Conservation (phyloP, 2,329 filamentous ascomycete genomes). For the Dothidotthia symphoricarpi region DNA sequence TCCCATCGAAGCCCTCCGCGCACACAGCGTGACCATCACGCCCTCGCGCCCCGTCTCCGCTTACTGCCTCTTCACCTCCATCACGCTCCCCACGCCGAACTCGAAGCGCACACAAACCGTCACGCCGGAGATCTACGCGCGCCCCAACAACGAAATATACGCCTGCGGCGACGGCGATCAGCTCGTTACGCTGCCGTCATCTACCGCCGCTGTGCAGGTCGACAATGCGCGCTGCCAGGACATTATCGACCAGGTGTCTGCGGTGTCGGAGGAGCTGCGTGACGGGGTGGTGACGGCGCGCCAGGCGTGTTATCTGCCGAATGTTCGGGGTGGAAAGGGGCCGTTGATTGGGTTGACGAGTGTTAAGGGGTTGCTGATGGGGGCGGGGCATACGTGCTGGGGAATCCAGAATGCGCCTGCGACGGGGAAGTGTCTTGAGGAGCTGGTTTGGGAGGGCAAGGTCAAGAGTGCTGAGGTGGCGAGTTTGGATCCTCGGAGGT, state of each 20-base stretch:
- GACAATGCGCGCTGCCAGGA: slow-evolving; percentile 80
- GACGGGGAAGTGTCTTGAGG: slow-evolving; percentile 56
- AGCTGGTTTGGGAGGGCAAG: slow-evolving; percentile 49
- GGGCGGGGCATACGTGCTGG: slow-evolving; percentile 94
- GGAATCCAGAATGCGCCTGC: slow-evolving; percentile 94
- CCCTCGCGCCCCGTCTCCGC: slow-evolving; percentile 62
- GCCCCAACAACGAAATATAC: slow-evolving; percentile 86
- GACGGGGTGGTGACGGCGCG: slow-evolving; percentile 62
- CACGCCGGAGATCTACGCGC: slow-evolving; percentile 89
- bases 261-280: slow-evolving; percentile 52
- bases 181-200: slow-evolving; percentile 69
- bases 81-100: slow-evolving; percentile 63
- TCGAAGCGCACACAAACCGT: slow-evolving; percentile 52
- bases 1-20: slow-evolving; percentile 60
- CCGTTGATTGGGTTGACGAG: slow-evolving; percentile 77
- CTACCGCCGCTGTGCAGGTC: slow-evolving; percentile 70
- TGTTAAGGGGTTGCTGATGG: slow-evolving; percentile 73
- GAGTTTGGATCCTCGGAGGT: slow-evolving; percentile 44
- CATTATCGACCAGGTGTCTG: slow-evolving; percentile 73
- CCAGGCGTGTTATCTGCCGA: slow-evolving; percentile 93
- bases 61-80: slow-evolving; percentile 83
- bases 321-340: slow-evolving; percentile 60
- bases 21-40: slow-evolving; percentile 62
- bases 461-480: slow-evolving; percentile 45
- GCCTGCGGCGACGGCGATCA: slow-evolving; percentile 89